Evolutionary conservation across 805 yeast species (phyloP).

Genomic region (Yarrowia sp.): DNA sequence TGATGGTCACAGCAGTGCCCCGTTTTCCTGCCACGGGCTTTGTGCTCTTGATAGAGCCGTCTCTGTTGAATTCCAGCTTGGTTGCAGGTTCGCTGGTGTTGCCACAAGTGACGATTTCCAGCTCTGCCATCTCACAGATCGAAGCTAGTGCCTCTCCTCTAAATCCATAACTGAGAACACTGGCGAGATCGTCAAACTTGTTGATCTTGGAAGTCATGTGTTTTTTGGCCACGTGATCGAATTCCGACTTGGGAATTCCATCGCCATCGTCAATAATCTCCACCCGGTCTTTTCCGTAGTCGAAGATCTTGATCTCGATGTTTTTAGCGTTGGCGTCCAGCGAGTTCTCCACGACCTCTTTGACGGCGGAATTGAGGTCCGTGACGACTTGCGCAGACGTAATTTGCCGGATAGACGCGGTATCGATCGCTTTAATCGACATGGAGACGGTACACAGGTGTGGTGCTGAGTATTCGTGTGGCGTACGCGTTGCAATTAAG

Average conservation of each 20-base stretch:
- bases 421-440: conserved; percentile 53
- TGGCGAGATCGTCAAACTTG: conserved; percentile 51
- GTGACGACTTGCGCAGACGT: conserved; percentile 94
- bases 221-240: conserved; percentile 56
- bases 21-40: conserved; percentile 58
- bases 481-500: conserved; percentile 19
- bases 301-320: conserved; percentile 70
- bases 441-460: conserved; percentile 1
- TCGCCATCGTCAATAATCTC: conserved; percentile 77
- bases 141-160: conserved; percentile 74
- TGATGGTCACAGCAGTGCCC: conserved; percentile 73
- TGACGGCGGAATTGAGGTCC: conserved; percentile 76
- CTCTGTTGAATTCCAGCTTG: conserved; percentile 58
- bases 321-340: conserved; percentile 77
- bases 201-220: conserved; percentile 64
- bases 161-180: conserved; percentile 63
- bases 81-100: conserved; percentile 62
- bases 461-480: not conserved
- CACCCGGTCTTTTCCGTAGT: conserved; percentile 75
- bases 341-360: conserved; percentile 86
- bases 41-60: conserved; percentile 58
- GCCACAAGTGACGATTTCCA: conserved; percentile 59
- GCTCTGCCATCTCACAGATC: conserved; percentile 56
- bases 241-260: conserved; percentile 64
- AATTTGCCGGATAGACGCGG: conserved; percentile 69